Conservation (phyloP, 345 rosid species). For the Cochlearia excelsa region DNA sequence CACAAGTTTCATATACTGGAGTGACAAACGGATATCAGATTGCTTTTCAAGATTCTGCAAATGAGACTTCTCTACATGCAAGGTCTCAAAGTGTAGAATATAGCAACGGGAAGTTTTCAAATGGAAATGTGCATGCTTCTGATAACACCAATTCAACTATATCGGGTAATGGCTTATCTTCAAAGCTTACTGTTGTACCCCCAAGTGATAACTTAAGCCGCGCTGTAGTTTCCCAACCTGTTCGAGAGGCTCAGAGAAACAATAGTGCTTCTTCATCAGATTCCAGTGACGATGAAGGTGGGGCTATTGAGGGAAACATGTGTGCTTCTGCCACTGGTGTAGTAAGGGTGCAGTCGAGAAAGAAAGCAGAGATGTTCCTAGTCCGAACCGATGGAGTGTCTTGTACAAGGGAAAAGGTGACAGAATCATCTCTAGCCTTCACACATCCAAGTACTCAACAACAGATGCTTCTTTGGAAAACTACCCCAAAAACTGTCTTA, state of each 20-base stretch:
- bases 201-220: slow-evolving; percentile 38
- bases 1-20: slow-evolving; percentile 34
- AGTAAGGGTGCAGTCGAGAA: slow-evolving; percentile 92
- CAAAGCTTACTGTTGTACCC: slow-evolving; percentile 34
- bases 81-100: slow-evolving; percentile 36
- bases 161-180: slow-evolving; percentile 28
- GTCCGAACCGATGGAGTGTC: slow-evolving; percentile 98
- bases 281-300: slow-evolving; percentile 57
- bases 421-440: slow-evolving; percentile 93
- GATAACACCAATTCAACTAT: slow-evolving; percentile 31
- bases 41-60: slow-evolving; percentile 23
- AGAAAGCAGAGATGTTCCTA: slow-evolving; percentile 95
- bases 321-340: slow-evolving; percentile 98
- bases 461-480: slow-evolving; percentile 99
- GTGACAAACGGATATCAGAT: slow-evolving; percentile 27
- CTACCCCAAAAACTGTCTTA: slow-evolving; percentile 83
- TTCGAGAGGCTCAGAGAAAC: slow-evolving; percentile 35
- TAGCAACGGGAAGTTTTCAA: slow-evolving; percentile 35
- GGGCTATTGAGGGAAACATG: slow-evolving; percentile 73
- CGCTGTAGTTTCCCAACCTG: slow-evolving; percentile 32
- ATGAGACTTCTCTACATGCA: slow-evolving; percentile 33
- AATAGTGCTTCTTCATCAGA: slow-evolving; percentile 37
- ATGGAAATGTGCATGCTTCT: slow-evolving; percentile 39
- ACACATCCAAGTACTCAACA: slow-evolving; percentile 99
- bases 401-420: slow-evolving; percentile 89